These are phyloP conservation scores for Fusarium sororula DNA, from an alignment of 2,329 filamentous ascomycete genomes.

Conservation along the genomic window DNA sequence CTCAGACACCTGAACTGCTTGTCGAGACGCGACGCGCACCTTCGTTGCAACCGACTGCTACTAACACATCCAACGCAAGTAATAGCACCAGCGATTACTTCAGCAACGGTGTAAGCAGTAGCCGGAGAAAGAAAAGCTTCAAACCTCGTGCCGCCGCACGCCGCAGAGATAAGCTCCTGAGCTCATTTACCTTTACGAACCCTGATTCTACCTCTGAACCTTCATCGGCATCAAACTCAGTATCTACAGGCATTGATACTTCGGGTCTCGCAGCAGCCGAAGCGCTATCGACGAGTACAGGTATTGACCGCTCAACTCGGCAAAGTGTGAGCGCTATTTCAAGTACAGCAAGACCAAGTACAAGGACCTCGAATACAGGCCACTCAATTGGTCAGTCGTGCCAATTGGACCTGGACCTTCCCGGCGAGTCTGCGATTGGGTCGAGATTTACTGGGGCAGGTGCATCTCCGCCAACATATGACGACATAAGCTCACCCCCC, in stretches of 20 bases:
- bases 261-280: constrained; percentile 23
- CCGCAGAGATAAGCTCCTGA: constrained; percentile 30
- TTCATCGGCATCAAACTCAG: neutral
- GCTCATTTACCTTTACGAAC: constrained; percentile 10
- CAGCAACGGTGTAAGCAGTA: constrained; percentile 18
- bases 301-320: constrained; percentile 29
- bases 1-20: constrained; percentile 22
- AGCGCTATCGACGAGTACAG: constrained; percentile 8
- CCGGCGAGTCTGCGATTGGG: constrained; percentile 32
- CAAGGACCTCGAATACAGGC: constrained; percentile 1
- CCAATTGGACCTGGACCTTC: constrained; percentile 23
- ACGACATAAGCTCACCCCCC: constrained; percentile 39
- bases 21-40: constrained; percentile 26
- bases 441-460: constrained; percentile 32
- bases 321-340: constrained; percentile 22
- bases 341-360: constrained; percentile 1
- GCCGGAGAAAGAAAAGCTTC: constrained; percentile 38
- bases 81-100: neutral
- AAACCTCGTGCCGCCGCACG: constrained; percentile 14
- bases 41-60: constrained; percentile 32
- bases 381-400: constrained; percentile 23
- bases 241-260: constrained; percentile 3
- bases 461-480: constrained; percentile 44
- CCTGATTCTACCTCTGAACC: constrained; percentile 20
- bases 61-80: constrained; percentile 5